Evolutionary conservation across 2,329 filamentous ascomycete genomes (phyloP).

Genomic region (Aspergillus sp.): DNA sequence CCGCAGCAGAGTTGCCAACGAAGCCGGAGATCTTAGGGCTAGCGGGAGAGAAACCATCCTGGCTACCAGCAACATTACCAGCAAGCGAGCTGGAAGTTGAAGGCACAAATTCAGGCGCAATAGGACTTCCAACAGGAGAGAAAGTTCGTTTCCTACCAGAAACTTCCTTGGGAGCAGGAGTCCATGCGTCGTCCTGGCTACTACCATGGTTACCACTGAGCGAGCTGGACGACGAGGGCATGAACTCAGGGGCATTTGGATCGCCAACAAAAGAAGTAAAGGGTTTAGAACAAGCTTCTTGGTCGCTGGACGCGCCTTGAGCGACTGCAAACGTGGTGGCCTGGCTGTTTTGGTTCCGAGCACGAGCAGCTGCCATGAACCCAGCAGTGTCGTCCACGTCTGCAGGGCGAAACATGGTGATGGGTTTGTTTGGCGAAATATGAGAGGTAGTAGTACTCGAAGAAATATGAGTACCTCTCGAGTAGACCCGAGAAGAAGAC

Average conservation of each 20-base stretch:
- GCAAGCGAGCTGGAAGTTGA: background rate
- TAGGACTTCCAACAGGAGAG: constrained; percentile 12
- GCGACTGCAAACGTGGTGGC: background rate
- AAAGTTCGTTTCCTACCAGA: too few species aligned
- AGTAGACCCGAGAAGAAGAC: background rate
- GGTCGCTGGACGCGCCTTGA: constrained; percentile 4
- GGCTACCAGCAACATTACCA: background rate
- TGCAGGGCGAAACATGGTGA: constrained; percentile 5
- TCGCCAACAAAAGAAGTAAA: constrained; percentile 6
- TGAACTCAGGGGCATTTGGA: constrained; percentile 16
- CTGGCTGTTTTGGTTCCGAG: constrained; percentile 6
- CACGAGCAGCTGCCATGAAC: constrained; percentile 22
- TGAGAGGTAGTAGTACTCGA: background rate
- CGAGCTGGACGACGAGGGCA: constrained; percentile 3
- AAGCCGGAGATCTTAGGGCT: too few species aligned
- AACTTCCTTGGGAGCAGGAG: background rate
- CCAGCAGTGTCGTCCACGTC: constrained; percentile 20
- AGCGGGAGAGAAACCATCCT: background rate
- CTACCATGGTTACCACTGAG: background rate
- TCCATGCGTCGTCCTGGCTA: background rate
- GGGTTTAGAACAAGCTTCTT: constrained; percentile 2
- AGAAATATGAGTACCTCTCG: background rate
- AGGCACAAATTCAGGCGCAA: constrained; percentile 15
- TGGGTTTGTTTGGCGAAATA: background rate
- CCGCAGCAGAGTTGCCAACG: background rate